Percentiles rank a stretch among this genome's conserved stretches.
These are phyloP conservation scores for Schizophyllum commune DNA, from an alignment of 1,284 basidiomycete species.

Conservation along the genomic window DNA sequence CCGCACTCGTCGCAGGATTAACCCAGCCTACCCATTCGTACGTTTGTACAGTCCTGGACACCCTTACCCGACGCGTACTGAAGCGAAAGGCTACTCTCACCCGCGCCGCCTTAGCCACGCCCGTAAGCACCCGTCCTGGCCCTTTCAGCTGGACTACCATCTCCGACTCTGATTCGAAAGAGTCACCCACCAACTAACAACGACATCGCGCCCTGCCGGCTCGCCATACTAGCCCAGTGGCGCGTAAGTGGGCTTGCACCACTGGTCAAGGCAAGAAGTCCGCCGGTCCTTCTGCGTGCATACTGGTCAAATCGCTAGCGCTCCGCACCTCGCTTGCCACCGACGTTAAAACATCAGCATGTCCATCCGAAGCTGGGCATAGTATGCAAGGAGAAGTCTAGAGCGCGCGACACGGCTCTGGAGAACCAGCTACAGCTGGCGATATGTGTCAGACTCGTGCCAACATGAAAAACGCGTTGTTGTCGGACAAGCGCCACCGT, in stretches of 20 bases:
- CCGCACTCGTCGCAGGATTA: too few relatives aligned
- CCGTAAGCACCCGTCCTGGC: too few relatives aligned
- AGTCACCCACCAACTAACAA: neutral
- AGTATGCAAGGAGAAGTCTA: neutral
- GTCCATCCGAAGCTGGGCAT: neutral
- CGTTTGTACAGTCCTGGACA: too few relatives aligned
- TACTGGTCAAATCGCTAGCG: neutral
- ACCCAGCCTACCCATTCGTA: too few relatives aligned
- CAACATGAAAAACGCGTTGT: neutral
- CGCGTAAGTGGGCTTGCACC: neutral
- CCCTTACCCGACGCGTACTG: too few relatives aligned
- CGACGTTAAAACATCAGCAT: neutral
- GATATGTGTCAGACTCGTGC: neutral
- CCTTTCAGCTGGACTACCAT: too few relatives aligned
- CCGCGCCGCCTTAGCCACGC: too few relatives aligned
- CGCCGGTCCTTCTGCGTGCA: too few relatives aligned
- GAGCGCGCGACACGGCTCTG: neutral
- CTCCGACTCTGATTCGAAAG: neutral
- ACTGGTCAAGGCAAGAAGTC: neutral
- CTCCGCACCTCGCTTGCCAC: neutral
- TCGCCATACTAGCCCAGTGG: neutral
- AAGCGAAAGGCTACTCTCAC: too few relatives aligned
- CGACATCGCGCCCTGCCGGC: too few relatives aligned
- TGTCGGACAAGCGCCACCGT: too few relatives aligned
- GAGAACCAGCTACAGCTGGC: neutral